Evolutionary conservation across 306 rosid genomes (phyloP), one percentile per base, ranked within the genome.

Genomic region (Trifolium fragiferum): DNA sequence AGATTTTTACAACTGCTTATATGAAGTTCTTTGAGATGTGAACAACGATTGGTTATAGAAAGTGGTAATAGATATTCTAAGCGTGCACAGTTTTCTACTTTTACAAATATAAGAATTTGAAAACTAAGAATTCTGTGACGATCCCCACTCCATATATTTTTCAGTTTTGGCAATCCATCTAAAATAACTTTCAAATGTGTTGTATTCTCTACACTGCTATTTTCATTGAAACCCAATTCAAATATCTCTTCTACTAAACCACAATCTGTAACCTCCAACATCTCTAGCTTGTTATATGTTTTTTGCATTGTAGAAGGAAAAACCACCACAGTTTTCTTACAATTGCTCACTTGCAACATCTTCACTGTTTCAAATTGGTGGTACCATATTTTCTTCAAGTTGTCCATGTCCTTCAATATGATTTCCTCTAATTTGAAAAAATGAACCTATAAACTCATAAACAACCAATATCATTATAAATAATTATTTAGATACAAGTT

Each of bases 381-480:
- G 58, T 67, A 40, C 72, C 72, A 67, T 25, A 46, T 25, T 44
- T 23, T 67, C 25, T 67, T 67, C 72, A 46, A 44, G 23, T 23
- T 44, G 7, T 44, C 27, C 72, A 67, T 67, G 25, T 67, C 58
- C 23, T 67, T 67, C 40, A 67, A 8, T 44, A 15, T 67, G 15
- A 67, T 15, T 23, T 30, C 23, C 40, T 67, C 72, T 9, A 67
- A 67, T 67, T 67, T 67, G 2, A 0, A 14, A 8, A 44, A 67
- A 13, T 10, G 9, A 67, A 23, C 58, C 72, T 67, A 25, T 15
- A 8, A 21, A 66, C 3, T 23, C 41, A 67, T 4, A 23, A 23
- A 67, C 15, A 67, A 43, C 9, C 40, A 0, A 7, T 2, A 25
- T 67, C 3, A 66, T 21, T 14, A 13, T 20, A 41, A 7, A 13